A percentile compares a stretch with the other conserved stretches of the same genome.
These are phyloP conservation scores for Leccinellum luteum DNA, from an alignment of 768 basidiomycete genomes.

Conservation along the genomic window DNA sequence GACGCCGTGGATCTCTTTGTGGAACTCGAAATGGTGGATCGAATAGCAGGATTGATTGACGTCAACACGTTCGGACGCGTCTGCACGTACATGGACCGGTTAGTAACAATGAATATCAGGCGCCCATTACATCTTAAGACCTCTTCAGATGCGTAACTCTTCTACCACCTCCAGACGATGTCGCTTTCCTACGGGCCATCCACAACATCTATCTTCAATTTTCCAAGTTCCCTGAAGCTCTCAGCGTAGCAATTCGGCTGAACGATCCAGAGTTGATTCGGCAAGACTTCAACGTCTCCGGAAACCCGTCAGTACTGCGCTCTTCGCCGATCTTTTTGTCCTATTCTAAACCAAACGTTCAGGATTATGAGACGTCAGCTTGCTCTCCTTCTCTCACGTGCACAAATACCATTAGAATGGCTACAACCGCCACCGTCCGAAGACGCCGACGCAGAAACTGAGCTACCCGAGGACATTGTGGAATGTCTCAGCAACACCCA, in stretches of 20 bases:
- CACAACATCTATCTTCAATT: constrained; percentile 87
- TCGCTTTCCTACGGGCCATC: constrained; percentile 83
- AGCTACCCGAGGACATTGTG: constrained; percentile 76
- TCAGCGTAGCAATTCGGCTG: constrained; percentile 81
- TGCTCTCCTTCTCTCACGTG: constrained; percentile 89
- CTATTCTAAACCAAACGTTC: not conserved
- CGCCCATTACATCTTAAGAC: constrained; percentile 2
- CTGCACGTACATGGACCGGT: constrained; percentile 96
- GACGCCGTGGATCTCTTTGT: constrained; percentile 96
- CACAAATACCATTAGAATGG: constrained; percentile 91
- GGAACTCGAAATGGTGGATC: constrained; percentile 86
- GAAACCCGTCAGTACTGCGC: constrained; percentile 65
- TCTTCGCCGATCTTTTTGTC: not conserved
- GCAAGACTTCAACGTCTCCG: constrained; percentile 86
- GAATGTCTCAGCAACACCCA: constrained; percentile 86
- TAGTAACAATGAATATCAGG: constrained; percentile 23
- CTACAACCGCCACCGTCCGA: constrained; percentile 54
- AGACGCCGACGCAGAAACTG: constrained; percentile 56
- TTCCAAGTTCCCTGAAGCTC: constrained; percentile 86
- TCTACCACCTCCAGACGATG: constrained; percentile 89
- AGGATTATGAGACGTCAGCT: constrained; percentile 94
- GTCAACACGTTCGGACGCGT: constrained; percentile 86
- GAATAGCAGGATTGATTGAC: constrained; percentile 77
- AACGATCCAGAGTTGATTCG: constrained; percentile 77
- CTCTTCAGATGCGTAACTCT: constrained; percentile 74